Evolutionary conservation across 1,284 basidiomycete species (phyloP), one percentile per base, ranked within the genome.

Genomic region (Ceratobasidium theobromae): DNA sequence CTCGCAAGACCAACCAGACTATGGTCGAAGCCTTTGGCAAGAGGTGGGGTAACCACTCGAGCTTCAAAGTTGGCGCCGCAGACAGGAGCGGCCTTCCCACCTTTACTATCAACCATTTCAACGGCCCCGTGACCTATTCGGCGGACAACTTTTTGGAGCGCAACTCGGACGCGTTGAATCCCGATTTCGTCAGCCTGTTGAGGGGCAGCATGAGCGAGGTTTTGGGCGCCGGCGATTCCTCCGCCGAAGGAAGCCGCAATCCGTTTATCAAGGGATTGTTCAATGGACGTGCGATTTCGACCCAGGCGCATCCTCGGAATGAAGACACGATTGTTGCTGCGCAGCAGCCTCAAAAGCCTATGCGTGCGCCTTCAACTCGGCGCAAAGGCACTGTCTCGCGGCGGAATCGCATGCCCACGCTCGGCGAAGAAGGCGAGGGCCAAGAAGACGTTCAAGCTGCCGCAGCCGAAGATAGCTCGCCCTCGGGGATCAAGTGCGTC

Each of bases 11-110:
- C 5, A 93, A 98, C 73, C 83, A 88, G 66, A 93, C 90, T 3
- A 97, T 98, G 93, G 86, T 96, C 16, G 93, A 98, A 71, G 92
- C 95, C 0, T 94, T 98, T 74, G 81, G 84, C 62, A 98, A 98
- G 78, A 86, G 95, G 2, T 98, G 95, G 93, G 90, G 87, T 3
- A 96, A 93, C 72, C 95, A 98, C 74, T 84, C 89, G 0, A 89
- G 88, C 0, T 98, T 98, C 85, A 91, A 94, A 76, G 77, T 88
- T 3, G 88, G 91, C 16, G 79, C 80, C 0, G 78, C 85, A 53
- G 89, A 95, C 73, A 84, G 91, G 11, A 86, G 86, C 0, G 94
- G 94, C 4, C 88, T 83, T 75, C 87, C 89, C 0, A 89, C 91
- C 0, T 99, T 99, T 77, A 95, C 90, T 0, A 83, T 98, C 77